phyloP scores from a whole-genome alignment of 1,139 yeast species.

The Blastobotrys capitulatus region DNA sequence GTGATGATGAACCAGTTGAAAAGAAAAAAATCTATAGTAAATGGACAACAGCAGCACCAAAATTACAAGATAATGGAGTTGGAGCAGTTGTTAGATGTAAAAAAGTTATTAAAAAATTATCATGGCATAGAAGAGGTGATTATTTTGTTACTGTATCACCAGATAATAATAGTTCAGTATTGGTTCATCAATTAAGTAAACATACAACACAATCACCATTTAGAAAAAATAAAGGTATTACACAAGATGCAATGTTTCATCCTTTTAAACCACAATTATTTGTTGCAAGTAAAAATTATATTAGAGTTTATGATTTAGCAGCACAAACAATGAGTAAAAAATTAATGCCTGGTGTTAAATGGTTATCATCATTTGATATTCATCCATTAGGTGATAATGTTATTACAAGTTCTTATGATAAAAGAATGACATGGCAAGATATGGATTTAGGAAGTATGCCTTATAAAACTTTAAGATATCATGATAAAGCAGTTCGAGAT shows the following conservation, averaged over 20 bases:
- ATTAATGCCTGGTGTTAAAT: slow-evolving; percentile 90
- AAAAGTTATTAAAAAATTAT: slow-evolving; percentile 69
- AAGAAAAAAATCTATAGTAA: slow-evolving; percentile 59
- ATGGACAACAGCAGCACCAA: slow-evolving; percentile 78
- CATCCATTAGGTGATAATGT: slow-evolving; percentile 97
- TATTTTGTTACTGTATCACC: slow-evolving; percentile 93
- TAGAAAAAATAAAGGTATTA: slow-evolving; percentile 85
- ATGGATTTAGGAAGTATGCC: slow-evolving; percentile 85
- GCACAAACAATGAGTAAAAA: slow-evolving; percentile 80
- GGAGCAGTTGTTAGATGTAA: slow-evolving; percentile 65
- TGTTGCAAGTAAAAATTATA: slow-evolving; percentile 90
- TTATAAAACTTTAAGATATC: slow-evolving; percentile 91
- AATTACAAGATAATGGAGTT: slow-evolving; percentile 60
- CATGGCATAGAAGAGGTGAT: slow-evolving; percentile 98
- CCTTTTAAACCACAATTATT: slow-evolving; percentile 92
- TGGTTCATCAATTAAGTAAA: slow-evolving; percentile 90
- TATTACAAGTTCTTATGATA: slow-evolving; percentile 88
- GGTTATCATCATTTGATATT: slow-evolving; percentile 86
- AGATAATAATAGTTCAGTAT: slow-evolving; percentile 80
- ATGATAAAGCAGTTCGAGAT: slow-evolving; percentile 87
- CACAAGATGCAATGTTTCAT: slow-evolving; percentile 95
- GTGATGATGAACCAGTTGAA: slow-evolving; percentile 33
- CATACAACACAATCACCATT: slow-evolving; percentile 98
- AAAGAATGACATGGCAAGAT: slow-evolving; percentile 97
- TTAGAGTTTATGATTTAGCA: slow-evolving; percentile 84